These are phyloP conservation scores for Eragrostis curvula DNA, from an alignment of 176 grass and related monocot genomes.

Conservation along the genomic window DNA sequence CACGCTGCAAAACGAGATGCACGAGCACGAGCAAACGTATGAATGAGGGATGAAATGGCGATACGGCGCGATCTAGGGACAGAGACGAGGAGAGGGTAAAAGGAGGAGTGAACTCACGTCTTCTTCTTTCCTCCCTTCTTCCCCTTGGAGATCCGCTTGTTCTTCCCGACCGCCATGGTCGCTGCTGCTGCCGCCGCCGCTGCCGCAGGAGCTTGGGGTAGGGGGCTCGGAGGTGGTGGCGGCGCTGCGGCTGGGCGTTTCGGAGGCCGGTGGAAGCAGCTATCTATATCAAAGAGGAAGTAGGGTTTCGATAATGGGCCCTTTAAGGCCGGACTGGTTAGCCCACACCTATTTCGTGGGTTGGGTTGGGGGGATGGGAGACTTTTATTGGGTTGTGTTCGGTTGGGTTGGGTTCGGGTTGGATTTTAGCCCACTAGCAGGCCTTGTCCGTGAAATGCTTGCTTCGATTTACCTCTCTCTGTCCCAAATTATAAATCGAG, in stretches of 20 bases:
- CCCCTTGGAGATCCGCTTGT: slow-evolving; percentile 94
- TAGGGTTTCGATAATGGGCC: neutral
- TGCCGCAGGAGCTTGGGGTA: neutral
- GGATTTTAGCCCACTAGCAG: no score
- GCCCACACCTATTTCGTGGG: neutral
- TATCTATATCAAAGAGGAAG: neutral
- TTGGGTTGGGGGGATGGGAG: no score
- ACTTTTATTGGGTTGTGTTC: no score
- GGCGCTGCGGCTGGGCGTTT: slow-evolving; percentile 21
- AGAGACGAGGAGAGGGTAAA: neutral
- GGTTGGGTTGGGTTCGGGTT: no score
- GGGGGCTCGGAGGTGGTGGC: neutral
- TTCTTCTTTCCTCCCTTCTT: slow-evolving; percentile 97
- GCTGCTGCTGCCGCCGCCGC: neutral
- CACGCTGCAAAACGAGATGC: slow-evolving; percentile 48
- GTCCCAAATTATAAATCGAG: no score
- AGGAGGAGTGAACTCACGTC: slow-evolving; percentile 46
- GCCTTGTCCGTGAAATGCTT: no score
- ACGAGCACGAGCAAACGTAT: neutral
- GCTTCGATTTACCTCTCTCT: no score
- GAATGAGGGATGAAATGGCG: neutral
- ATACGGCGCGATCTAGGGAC: neutral
- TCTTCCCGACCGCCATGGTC: slow-evolving; percentile 72
- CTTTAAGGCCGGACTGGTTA: neutral
- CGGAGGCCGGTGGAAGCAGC: neutral